A percentile compares a stretch with the other conserved stretches of the same genome.
phyloP scores from a whole-genome alignment of 2,329 filamentous ascomycete species.

The Colletotrichum sp. region DNA sequence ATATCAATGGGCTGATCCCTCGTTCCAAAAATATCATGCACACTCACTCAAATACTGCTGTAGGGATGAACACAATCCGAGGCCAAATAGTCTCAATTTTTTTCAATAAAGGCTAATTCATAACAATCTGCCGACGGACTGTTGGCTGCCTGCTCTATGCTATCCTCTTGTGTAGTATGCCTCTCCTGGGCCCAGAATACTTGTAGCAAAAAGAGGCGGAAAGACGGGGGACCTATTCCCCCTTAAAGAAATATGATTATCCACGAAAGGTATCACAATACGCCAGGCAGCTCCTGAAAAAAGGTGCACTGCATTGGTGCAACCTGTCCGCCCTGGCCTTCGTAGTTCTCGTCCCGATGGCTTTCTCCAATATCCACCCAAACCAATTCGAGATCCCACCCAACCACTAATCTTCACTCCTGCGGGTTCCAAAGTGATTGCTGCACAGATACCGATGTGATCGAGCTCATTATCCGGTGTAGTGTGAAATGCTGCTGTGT shows the following conservation, averaged over 20 bases:
- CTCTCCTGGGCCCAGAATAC: not conserved
- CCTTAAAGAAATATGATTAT: slow-evolving; percentile 19
- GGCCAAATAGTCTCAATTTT: not conserved
- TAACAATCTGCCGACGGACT: slow-evolving; percentile 22
- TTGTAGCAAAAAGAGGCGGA: not conserved
- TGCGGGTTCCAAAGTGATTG: slow-evolving; percentile 2
- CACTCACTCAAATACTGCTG: not conserved
- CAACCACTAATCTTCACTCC: not conserved
- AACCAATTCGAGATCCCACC: not conserved
- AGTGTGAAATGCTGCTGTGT: not conserved
- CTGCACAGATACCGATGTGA: not conserved
- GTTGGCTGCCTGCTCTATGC: slow-evolving; percentile 10
- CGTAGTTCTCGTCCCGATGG: not conserved
- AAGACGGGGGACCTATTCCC: not conserved
- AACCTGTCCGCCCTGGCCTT: not conserved
- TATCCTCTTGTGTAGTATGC: not conserved
- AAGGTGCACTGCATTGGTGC: not conserved
- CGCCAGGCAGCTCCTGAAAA: not conserved
- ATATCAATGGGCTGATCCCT: not conserved
- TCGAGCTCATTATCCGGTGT: not conserved
- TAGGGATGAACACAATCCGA: not conserved
- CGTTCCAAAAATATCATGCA: not conserved
- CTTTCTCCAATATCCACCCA: slow-evolving; percentile 6
- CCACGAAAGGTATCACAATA: slow-evolving; percentile 14
- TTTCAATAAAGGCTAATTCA: slow-evolving; percentile 10